A percentile compares a stretch with the other conserved stretches of the same genome.
These are phyloP conservation scores for Saccharomycopsis synnaedendra DNA, from an alignment of 805 yeast species.

Conservation along the genomic window DNA sequence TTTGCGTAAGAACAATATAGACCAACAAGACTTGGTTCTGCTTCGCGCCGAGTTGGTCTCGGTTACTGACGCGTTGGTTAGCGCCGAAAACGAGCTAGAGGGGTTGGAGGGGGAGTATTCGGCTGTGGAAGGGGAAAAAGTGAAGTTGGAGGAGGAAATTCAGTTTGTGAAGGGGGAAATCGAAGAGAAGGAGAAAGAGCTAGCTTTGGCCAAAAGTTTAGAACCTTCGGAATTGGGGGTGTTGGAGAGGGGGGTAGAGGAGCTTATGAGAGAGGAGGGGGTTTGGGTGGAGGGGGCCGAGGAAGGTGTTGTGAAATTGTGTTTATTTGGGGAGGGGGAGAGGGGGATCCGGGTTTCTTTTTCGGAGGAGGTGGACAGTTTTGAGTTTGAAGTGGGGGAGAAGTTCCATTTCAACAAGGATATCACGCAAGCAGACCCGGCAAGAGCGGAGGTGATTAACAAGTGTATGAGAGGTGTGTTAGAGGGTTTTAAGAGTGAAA, in stretches of 20 bases:
- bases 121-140: constrained; percentile 6
- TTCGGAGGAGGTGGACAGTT: background rate
- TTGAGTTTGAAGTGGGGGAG: constrained; percentile 6
- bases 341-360: constrained; percentile 17
- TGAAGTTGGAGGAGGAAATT: constrained; percentile 12
- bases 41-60: constrained; percentile 15
- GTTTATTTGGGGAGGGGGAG: background rate
- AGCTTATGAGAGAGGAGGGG: constrained; percentile 16
- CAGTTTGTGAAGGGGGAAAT: constrained; percentile 14
- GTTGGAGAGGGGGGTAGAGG: background rate
- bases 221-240: constrained; percentile 16
- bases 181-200: constrained; percentile 17
- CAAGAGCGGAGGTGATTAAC: constrained; percentile 1
- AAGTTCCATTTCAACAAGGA: constrained; percentile 7
- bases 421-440: constrained; percentile 2
- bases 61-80: constrained; percentile 9
- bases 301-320: constrained; percentile 24
- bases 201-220: constrained; percentile 15
- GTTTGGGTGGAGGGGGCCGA: constrained; percentile 24
- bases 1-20: constrained; percentile 13
- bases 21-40: constrained; percentile 9
- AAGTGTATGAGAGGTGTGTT: constrained; percentile 3
- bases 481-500: background rate
- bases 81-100: background rate
- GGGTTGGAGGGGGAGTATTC: background rate